phyloP scores from a whole-genome alignment of 1,284 basidiomycete genomes.

The Xerocomus amazonicus region DNA sequence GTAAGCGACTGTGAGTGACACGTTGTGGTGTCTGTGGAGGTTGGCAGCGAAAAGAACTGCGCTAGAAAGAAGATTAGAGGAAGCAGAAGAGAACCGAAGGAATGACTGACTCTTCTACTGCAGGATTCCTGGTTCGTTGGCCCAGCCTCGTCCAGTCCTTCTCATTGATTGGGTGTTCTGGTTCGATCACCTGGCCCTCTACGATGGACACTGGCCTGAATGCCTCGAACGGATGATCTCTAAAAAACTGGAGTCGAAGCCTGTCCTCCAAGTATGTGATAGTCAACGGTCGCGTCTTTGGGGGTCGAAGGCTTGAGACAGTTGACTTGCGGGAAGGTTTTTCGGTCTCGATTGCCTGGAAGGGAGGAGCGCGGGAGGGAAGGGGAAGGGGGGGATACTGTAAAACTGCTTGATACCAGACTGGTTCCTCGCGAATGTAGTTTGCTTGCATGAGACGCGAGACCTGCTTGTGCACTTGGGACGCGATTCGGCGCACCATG shows the following conservation, averaged over 20 bases:
- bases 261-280: conserved; percentile 85
- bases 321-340: conserved; percentile 26
- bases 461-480: conserved; percentile 86
- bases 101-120: conserved; percentile 81
- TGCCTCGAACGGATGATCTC: conserved; percentile 95
- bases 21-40: conserved; percentile 63
- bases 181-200: conserved; percentile 61
- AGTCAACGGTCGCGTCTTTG: conserved; percentile 54
- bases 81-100: conserved; percentile 15
- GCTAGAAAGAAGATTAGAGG: conserved; percentile 42
- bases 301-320: conserved; percentile 36
- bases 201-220: conserved; percentile 78
- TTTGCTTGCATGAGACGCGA: conserved; percentile 77
- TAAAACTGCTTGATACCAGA: conserved; percentile 85
- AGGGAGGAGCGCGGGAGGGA: conserved; percentile 67
- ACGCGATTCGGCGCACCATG: conserved; percentile 86
- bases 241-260: conserved; percentile 88
- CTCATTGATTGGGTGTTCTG: conserved; percentile 57
- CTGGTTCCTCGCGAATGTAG: conserved; percentile 68
- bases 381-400: conserved; percentile 85
- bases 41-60: conserved; percentile 79
- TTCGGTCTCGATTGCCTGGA: conserved; percentile 47
- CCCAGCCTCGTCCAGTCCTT: conserved; percentile 69
- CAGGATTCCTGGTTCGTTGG: conserved; percentile 81
- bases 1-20: conserved; percentile 82